Evolutionary conservation across 2,329 filamentous ascomycete genomes (phyloP).

Genomic region (Samsoniella hepiali): DNA sequence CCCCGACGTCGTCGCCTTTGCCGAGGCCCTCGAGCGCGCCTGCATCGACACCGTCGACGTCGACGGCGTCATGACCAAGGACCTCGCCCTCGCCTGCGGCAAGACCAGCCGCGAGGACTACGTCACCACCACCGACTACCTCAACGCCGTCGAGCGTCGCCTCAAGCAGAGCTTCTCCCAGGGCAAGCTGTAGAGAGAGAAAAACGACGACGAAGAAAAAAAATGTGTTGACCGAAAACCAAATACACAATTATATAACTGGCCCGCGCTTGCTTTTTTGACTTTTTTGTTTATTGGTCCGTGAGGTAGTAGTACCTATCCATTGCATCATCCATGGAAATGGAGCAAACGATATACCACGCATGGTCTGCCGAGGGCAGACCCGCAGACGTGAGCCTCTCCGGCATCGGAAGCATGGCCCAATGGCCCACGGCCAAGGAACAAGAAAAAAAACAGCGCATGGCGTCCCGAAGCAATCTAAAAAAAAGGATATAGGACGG

Average conservation of each 20-base stretch:
- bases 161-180: slow-evolving; percentile 72
- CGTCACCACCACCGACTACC: slow-evolving; percentile 88
- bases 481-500: neutral
- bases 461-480: neutral
- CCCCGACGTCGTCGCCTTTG: slow-evolving; percentile 88
- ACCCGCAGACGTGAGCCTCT: slow-evolving; percentile 6
- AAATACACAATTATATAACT: neutral
- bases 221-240: neutral
- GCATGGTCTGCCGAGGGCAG: neutral
- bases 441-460: neutral
- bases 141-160: slow-evolving; percentile 86
- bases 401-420: slow-evolving; percentile 10
- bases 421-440: neutral
- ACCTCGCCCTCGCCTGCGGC: slow-evolving; percentile 90
- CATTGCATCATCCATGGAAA: neutral
- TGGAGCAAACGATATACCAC: neutral
- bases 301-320: neutral
- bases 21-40: slow-evolving; percentile 86
- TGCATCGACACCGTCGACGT: slow-evolving; percentile 92
- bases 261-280: neutral
- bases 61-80: slow-evolving; percentile 98
- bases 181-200: slow-evolving; percentile 61
- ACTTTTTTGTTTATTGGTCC: neutral
- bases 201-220: slow-evolving; percentile 19
- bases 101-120: slow-evolving; percentile 81